Conservation (phyloP, 1,284 basidiomycete species). For the Xanthoconium separans region DNA sequence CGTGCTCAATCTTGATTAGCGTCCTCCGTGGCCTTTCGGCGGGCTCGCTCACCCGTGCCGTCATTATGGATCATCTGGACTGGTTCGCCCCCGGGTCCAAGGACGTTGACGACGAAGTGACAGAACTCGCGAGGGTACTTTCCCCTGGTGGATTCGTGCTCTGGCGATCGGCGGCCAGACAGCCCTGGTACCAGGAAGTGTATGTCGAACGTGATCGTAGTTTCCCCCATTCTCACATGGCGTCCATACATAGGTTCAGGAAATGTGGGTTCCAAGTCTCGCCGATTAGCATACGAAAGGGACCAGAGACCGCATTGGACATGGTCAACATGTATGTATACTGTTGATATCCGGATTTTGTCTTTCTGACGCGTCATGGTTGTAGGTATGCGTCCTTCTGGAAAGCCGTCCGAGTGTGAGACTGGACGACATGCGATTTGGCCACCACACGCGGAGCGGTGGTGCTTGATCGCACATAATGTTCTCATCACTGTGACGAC, state of each 20-base stretch:
- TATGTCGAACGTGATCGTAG: slow-evolving; percentile 27
- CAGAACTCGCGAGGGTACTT: slow-evolving; percentile 63
- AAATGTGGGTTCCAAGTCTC: slow-evolving; percentile 48
- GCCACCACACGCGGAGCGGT: not conserved
- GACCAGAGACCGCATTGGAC: slow-evolving; percentile 50
- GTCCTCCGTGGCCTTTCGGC: slow-evolving; percentile 57
- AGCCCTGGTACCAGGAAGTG: slow-evolving; percentile 75
- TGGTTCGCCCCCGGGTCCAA: slow-evolving; percentile 66
- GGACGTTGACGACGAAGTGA: slow-evolving; percentile 63
- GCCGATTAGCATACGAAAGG: slow-evolving; percentile 44
- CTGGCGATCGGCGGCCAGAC: slow-evolving; percentile 69
- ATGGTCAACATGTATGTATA: slow-evolving; percentile 60
- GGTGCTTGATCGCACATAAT: not conserved
- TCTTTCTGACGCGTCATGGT: not conserved
- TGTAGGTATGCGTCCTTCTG: slow-evolving; percentile 36
- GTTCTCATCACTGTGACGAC: not conserved
- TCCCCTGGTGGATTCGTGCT: slow-evolving; percentile 63
- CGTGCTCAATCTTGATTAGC: slow-evolving; percentile 30
- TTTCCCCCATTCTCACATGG: not conserved
- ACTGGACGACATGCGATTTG: not conserved
- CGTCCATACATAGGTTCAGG: slow-evolving; percentile 35
- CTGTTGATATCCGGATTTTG: too few relatives aligned
- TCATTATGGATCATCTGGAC: slow-evolving; percentile 83
- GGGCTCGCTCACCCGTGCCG: slow-evolving; percentile 58
- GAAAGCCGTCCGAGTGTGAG: slow-evolving; percentile 28